Evolutionary conservation across 1,139 yeast genomes (phyloP).

Genomic region (Yamadazyma mexicana): DNA sequence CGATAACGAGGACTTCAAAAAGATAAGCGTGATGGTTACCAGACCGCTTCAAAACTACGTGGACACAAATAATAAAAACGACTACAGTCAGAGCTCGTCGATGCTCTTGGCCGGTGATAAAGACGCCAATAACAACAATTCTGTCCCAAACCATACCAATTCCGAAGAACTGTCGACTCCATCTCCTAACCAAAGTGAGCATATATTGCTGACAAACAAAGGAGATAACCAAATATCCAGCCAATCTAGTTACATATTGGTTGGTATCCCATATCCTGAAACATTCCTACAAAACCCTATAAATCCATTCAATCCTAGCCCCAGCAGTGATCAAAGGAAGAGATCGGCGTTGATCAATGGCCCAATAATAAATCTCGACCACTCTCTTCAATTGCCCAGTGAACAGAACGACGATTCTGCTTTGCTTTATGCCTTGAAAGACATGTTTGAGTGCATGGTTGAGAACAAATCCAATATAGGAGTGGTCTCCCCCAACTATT

Average conservation of each 20-base stretch:
- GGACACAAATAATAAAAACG: conserved; percentile 19
- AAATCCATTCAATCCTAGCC: conserved; percentile 47
- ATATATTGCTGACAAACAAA: conserved; percentile 8
- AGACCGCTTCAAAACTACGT: conserved; percentile 26
- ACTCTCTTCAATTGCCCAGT: conserved; percentile 46
- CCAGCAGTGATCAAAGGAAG: conserved; percentile 75
- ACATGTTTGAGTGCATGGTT: conserved; percentile 78
- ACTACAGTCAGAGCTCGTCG: conserved; percentile 39
- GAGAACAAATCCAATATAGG: conserved; percentile 74
- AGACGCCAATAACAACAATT: conserved; percentile 1
- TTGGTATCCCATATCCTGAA: conserved; percentile 49
- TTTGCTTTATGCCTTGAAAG: conserved; percentile 75
- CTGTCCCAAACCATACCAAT: no score
- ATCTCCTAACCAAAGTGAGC: conserved; percentile 5
- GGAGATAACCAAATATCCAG: conserved; percentile 29
- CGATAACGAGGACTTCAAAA: conserved; percentile 30
- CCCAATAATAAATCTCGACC: conserved; percentile 81
- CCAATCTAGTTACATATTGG: conserved; percentile 36
- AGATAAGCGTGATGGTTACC: conserved; percentile 38
- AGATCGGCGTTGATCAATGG: conserved; percentile 78
- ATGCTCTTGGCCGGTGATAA: conserved; percentile 21
- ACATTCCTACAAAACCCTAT: conserved; percentile 34
- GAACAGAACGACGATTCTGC: conserved; percentile 51
- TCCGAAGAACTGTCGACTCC: background rate
- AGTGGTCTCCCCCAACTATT: conserved; percentile 76